Evolutionary conservation across 2,329 filamentous ascomycete species (phyloP).

Genomic region (Emergomyces pasteurianus): DNA sequence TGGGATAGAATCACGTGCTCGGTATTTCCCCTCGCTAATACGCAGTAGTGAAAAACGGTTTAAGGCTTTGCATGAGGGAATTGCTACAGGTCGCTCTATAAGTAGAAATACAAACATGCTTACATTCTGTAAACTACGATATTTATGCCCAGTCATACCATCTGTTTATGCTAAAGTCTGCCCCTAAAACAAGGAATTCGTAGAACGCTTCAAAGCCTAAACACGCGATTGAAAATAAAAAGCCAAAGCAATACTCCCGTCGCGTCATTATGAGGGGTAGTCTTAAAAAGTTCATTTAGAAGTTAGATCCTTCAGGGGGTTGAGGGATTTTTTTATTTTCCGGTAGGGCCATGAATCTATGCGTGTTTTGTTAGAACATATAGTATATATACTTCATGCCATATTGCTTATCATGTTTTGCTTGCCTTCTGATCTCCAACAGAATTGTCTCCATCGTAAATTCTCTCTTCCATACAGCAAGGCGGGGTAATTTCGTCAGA

Average conservation of each 20-base stretch:
- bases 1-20: neutral
- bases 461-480: constrained; percentile 81
- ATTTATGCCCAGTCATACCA: neutral
- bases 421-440: constrained; percentile 69
- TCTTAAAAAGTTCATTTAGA: constrained; percentile 14
- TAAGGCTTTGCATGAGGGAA: neutral
- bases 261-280: neutral
- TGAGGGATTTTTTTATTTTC: constrained; percentile 92
- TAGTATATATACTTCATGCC: constrained; percentile 6
- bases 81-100: neutral
- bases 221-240: constrained; percentile 18
- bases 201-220: neutral
- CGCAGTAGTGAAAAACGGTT: too few species aligned
- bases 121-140: neutral
- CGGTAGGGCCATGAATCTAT: constrained; percentile 82
- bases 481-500: constrained; percentile 66
- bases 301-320: constrained; percentile 71
- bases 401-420: constrained; percentile 1
- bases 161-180: neutral
- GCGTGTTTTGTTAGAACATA: constrained; percentile 4
- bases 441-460: constrained; percentile 93
- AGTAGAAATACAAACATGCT: neutral
- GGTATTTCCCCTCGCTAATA: too few species aligned
- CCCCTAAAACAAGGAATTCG: neutral
- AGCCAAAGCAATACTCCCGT: neutral